Base-by-base conservation (phyloP, 495 filamentous ascomycete genomes). In the Penicillium turbatum region DNA sequence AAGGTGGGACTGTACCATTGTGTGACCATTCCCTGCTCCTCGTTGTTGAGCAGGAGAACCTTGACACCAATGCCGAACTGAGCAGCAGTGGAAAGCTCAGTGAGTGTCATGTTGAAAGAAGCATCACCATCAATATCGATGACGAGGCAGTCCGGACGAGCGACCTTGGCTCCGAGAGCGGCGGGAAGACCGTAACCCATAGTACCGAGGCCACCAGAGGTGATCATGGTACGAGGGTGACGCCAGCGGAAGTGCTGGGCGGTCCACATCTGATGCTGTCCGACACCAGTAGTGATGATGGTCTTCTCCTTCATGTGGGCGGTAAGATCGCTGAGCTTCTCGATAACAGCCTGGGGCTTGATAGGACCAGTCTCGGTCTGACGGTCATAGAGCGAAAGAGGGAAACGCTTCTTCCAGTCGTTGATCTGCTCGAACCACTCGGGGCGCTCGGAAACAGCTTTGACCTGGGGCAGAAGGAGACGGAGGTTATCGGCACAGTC, bases 191-290 rank as follows among this genome's bases (percentile, higher is more conserved):
- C 92, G 72, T 76, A 97, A 48, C 92, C 92, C 92, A 97, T 97
- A 12, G 92, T 96, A 48, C 92, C 92, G 31, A 96, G 81, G 59
- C 91, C 90, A 67, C 91, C 91, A 2, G 90, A 96, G 9, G 91
- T 92, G 71, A 96, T 85, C 85, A 96, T 89, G 55, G 88, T 87
- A 43, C 92, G 83, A 24, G 92, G 90, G 60, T 91, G 71, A 21
- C 89, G 78, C 92, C 92, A 97, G 54, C 91, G 85, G 79, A 87
- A 97, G 72, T 95, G 89, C 71, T 96, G 91, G 12, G 91, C 92
- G 19, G 87, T 76, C 92, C 92, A 96, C 93, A 97, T 96, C 73
- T 97, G 92, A 71, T 97, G 92, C 68, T 97, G 92, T 36, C 92
- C 92, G 35, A 96, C 92, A 63, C 92, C 92, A 3, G 92, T 97